Base-by-base conservation (phyloP, 2,329 filamentous ascomycete genomes). In the Penicillium sp. region DNA sequence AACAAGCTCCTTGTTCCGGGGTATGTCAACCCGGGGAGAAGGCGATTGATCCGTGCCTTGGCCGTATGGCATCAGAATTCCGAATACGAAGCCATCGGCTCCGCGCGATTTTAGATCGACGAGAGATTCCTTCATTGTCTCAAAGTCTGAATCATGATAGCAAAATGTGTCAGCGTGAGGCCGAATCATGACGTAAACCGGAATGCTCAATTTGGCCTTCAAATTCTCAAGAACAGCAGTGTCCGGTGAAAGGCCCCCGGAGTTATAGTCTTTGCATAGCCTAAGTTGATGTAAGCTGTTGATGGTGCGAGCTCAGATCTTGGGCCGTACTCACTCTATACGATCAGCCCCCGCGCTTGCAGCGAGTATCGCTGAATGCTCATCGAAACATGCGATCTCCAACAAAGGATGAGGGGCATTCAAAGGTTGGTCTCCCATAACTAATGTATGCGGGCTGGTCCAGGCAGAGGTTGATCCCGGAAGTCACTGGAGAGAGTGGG, bases 111-210 rank as follows among this genome's bases (percentile, higher is more conserved):
- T 74, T 54, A 80, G 73, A 0, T 22, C 34, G 6, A 56, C 16
- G 3, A 83, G 71, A 0, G 72, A 69, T 0, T 50, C 40, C 36
- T 74, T 72, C 80, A 84, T 83, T 5, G 52, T 22, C 2, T 67
- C 59, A 24, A 78, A 76, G 22, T 83, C 79, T 0, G 52, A 29
- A 0, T 67, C 46, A 0, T 67, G 65, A 54, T 83, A 83, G 7
- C 60, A 55, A 57, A 83, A 83, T 52, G 75, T 53, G 0, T 76
- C 74, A 1, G 72, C 71, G 8, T 79, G 75, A 0, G 81, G 79
- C 1, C 82, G 75, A 52, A 83, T 78, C 81, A 84, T 83, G 31
- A 81, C 70, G 56, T 79, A 76, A 16, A 83, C 68, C 0, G 81
- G 79, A 42, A 77, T 72, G 5, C 45, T 32, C 21, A 69, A 49